phyloP scores from a whole-genome alignment of 148 eudicot species.

The Camellia granthamiana region DNA sequence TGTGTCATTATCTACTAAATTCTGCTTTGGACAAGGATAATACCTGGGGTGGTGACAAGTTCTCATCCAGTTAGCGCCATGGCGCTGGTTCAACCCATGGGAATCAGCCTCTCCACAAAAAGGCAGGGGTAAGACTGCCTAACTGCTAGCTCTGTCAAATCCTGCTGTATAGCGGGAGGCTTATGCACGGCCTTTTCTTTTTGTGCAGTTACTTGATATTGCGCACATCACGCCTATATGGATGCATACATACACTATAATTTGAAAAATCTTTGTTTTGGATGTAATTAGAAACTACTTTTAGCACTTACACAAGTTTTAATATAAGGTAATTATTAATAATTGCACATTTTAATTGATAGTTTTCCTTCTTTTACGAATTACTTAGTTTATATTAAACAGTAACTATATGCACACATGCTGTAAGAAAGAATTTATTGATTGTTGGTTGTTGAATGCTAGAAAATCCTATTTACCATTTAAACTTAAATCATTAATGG shows the following conservation, averaged over 20 bases:
- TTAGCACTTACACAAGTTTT: background rate
- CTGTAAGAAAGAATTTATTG: background rate
- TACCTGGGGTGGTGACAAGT: no score
- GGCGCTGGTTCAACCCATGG: no score
- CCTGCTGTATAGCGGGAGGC: no score
- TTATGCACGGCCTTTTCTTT: no score
- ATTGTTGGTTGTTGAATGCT: background rate
- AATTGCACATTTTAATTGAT: background rate
- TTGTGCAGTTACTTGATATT: background rate
- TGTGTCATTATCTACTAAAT: background rate
- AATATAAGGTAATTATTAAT: background rate
- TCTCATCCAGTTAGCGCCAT: no score
- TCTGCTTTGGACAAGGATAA: background rate
- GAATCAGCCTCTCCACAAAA: no score
- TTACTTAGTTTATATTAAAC: background rate
- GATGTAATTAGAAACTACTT: background rate
- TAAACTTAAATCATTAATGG: background rate
- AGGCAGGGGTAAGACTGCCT: no score
- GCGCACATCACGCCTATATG: background rate
- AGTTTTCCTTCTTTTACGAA: background rate
- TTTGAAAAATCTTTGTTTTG: background rate
- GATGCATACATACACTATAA: background rate
- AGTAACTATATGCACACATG: background rate
- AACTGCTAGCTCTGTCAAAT: no score
- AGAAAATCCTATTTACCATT: background rate